Evolutionary conservation across 1,139 yeast species (phyloP).

Genomic region (Kazachstania sp.): DNA sequence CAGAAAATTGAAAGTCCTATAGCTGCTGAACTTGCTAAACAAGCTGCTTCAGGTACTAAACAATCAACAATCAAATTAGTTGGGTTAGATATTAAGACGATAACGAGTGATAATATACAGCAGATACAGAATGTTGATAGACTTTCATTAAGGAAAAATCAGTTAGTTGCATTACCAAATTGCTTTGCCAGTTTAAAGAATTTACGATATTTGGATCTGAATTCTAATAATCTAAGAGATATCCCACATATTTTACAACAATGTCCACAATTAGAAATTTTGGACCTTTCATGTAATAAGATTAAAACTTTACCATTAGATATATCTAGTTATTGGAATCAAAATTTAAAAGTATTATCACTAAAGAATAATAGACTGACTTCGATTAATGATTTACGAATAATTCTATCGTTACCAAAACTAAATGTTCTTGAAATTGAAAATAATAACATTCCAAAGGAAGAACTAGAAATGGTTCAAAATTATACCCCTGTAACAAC

Average conservation of each 20-base stretch:
- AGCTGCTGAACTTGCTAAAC: slow-evolving; percentile 14
- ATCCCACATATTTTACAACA: slow-evolving; percentile 44
- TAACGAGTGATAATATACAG: slow-evolving; percentile 34
- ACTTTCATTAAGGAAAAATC: slow-evolving; percentile 47
- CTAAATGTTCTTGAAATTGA: slow-evolving; percentile 60
- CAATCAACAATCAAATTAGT: slow-evolving; percentile 23
- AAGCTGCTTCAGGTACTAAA: slow-evolving; percentile 13
- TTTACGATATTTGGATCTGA: slow-evolving; percentile 57
- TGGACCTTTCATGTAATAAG: slow-evolving; percentile 59
- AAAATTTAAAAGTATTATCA: slow-evolving; percentile 48
- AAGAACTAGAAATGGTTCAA: slow-evolving; percentile 50
- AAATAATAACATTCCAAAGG: slow-evolving; percentile 57
- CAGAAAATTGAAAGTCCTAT: slow-evolving; percentile 7
- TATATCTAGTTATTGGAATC: slow-evolving; percentile 34
- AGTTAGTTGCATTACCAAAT: slow-evolving; percentile 41
- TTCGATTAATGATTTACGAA: slow-evolving; percentile 48
- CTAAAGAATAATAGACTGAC: slow-evolving; percentile 54
- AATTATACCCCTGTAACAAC: slow-evolving; percentile 29
- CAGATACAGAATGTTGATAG: slow-evolving; percentile 41
- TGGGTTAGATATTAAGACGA: slow-evolving; percentile 18
- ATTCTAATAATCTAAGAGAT: slow-evolving; percentile 46
- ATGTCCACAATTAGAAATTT: slow-evolving; percentile 46
- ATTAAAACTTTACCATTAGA: slow-evolving; percentile 39
- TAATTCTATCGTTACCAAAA: slow-evolving; percentile 44
- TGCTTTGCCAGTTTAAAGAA: slow-evolving; percentile 40